phyloP scores from a whole-genome alignment of 257 asterid genomes.

The Eucommia ulmoides region DNA sequence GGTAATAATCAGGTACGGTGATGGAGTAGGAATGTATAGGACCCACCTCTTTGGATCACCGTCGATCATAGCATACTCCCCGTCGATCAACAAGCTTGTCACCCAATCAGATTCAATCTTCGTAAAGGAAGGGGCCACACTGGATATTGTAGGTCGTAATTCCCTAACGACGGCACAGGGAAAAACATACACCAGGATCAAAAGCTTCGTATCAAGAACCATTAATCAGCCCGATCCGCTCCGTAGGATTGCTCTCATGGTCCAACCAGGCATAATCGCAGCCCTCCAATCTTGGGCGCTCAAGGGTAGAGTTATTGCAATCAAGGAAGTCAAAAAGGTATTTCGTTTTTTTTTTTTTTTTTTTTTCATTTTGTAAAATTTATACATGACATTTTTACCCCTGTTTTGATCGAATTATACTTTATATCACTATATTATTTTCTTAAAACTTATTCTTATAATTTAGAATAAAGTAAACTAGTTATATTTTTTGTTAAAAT shows the following conservation, averaged over 20 bases:
- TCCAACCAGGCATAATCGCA: conserved; percentile 31
- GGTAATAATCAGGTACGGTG: conserved; percentile 47
- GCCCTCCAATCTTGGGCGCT: conserved; percentile 33
- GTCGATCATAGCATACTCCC: conserved; percentile 29
- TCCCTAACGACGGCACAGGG: conserved; percentile 26
- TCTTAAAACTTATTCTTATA: background rate
- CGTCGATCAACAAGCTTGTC: conserved; percentile 30
- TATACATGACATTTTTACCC: too few relatives aligned
- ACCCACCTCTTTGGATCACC: conserved; percentile 45
- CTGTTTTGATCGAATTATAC: too few relatives aligned
- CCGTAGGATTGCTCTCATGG: conserved; percentile 29
- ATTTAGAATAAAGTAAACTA: background rate
- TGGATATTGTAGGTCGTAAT: conserved; percentile 26
- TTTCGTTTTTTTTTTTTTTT: too few relatives aligned
- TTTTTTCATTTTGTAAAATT: too few relatives aligned
- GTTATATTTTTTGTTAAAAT: background rate
- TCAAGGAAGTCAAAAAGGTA: conserved; percentile 41
- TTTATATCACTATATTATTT: too few relatives aligned
- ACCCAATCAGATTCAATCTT: conserved; percentile 26
- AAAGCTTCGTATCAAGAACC: conserved; percentile 27
- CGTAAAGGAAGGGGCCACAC: conserved; percentile 15
- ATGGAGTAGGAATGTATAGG: conserved; percentile 35
- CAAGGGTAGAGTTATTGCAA: conserved; percentile 27
- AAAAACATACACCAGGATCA: conserved; percentile 26
- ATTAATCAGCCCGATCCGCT: conserved; percentile 45